Evolutionary conservation across 805 yeast genomes (phyloP), one percentile per base, ranked within the genome.

Genomic region (Lachancea cidri): DNA sequence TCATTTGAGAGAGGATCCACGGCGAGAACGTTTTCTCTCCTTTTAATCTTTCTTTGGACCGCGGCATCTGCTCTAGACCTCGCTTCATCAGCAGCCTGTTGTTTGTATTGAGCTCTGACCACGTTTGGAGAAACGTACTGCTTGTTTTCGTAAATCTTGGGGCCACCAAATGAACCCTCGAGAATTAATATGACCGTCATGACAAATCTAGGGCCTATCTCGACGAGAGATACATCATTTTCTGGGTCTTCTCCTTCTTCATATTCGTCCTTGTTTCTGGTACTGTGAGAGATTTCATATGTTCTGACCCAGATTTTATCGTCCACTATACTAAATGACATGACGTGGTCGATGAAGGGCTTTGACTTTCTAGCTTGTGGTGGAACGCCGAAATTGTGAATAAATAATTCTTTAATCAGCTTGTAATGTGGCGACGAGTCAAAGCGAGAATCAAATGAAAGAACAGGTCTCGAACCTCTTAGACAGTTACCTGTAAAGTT

Each of bases 81-180:
- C 33, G 96, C 95, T 51, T 79, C 80, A 39, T 73, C 77, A 3
- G 97, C 97, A 41, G 83, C 80, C 59, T 83, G 77, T 53, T 81
- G 84, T 62, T 79, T 85, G 49, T 74, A 47, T 71, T 89, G 96
- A 9, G 98, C 86, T 71, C 98, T 84, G 30, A 83, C 91, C 45
- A 85, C 79, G 72, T 93, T 93, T 50, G 98, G 98, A 45, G 96
- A 86, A 36, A 93, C 96, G 65, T 86, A 93, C 66, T 91, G 93
- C 71, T 86, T 89, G 71, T 93, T 93, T 60, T 93, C 98, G 67
- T 86, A 93, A 50, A 93, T 88, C 74, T 89, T 87, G 49, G 98
- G 96, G 16, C 98, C 98, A 42, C 96, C 91, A 56, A 93, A 93
- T 1, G 97, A 87, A 36, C 98, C 98, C 70, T 93, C 98, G 49